Base-by-base conservation (phyloP, 345 rosid species). In the Gossypium stocksii region DNA sequence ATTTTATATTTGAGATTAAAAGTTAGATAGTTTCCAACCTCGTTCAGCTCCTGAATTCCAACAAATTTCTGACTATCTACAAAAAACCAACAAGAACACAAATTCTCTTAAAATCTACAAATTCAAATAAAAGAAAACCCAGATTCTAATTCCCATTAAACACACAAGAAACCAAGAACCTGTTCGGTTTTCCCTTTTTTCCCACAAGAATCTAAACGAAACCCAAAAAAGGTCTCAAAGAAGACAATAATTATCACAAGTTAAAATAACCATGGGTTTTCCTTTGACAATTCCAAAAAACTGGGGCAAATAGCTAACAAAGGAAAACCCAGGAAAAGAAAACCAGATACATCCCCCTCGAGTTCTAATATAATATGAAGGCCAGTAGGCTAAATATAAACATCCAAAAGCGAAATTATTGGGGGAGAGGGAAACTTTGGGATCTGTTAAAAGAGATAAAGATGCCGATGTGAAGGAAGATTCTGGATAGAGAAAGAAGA, bases 261-360 rank as follows among this genome's bases (percentile, higher is more conserved):
- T 54, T n/a, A 22, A 19, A 1, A 38, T 0, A 48, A 48, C 16
- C 15, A 11, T 13, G 52, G 52, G 52, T 48, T 48, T 48, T 48
- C 52, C 56, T 15, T 51, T 51, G 56, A 17, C n/a, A 51, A 51
- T 3, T 15, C 56, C 15, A 51, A 51, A 51, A 17, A 14, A 1
- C 3, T 15, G 41, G 17, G 66, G 25, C 29, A 44, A 51, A 16
- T 16, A 3, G 41, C 56, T 3, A 51, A 51, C 56, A 15, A 51
- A 51, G 56, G 56, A 51, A 51, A 51, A 65, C 70, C 70, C 70
- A 44, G 20, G 43, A 38, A 45, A n/a, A 64, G 19, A 64, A 45
- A 64, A 64, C 5, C 23, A 64, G 12, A 41, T n/a, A 20, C 2
- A 43, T 65, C 6, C 66, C 19, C 7, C 1, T 8, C 8, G 41